These are phyloP conservation scores for Claviceps fusiformis DNA, from an alignment of 2,329 filamentous ascomycete genomes.

Conservation along the genomic window DNA sequence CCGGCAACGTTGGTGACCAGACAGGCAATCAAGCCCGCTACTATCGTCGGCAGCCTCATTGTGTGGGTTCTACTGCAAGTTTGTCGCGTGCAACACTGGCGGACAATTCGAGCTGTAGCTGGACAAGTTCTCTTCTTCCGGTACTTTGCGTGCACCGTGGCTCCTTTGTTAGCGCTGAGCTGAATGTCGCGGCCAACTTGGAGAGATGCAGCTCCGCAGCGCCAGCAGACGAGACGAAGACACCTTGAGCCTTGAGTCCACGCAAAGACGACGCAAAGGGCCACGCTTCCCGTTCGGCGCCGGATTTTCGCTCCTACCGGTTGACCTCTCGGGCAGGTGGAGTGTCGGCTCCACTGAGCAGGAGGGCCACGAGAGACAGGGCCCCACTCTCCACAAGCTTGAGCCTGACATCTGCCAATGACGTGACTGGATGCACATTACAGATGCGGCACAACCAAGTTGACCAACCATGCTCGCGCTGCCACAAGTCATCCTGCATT, in stretches of 20 bases:
- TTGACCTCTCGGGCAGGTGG: too few relatives aligned
- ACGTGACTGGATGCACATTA: slow-evolving; percentile 1
- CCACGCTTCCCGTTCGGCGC: slow-evolving; percentile 10
- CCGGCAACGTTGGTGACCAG: slow-evolving; percentile 60
- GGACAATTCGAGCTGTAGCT: slow-evolving; percentile 1
- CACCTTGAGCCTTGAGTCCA: neutral
- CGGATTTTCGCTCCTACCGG: slow-evolving; percentile 12
- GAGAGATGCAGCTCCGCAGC: neutral
- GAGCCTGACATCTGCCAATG: slow-evolving; percentile 1
- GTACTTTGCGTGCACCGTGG: slow-evolving; percentile 3
- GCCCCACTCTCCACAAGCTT: neutral
- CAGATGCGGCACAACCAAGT: too few relatives aligned
- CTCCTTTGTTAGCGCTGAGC: slow-evolving; percentile 1
- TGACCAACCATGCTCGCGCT: neutral
- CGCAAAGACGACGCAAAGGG: neutral
- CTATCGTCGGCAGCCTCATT: slow-evolving; percentile 53
- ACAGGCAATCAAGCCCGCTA: slow-evolving; percentile 57
- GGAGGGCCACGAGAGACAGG: too few relatives aligned
- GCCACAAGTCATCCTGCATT: neutral
- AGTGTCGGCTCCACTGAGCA: too few relatives aligned
- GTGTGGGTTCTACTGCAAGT: slow-evolving; percentile 15
- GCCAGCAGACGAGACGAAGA: neutral
- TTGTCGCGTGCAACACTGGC: slow-evolving; percentile 15
- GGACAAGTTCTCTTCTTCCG: neutral
- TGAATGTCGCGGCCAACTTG: neutral